Conservation (phyloP, 345 rosid genomes). For the Eucalyptus urophylla region DNA sequence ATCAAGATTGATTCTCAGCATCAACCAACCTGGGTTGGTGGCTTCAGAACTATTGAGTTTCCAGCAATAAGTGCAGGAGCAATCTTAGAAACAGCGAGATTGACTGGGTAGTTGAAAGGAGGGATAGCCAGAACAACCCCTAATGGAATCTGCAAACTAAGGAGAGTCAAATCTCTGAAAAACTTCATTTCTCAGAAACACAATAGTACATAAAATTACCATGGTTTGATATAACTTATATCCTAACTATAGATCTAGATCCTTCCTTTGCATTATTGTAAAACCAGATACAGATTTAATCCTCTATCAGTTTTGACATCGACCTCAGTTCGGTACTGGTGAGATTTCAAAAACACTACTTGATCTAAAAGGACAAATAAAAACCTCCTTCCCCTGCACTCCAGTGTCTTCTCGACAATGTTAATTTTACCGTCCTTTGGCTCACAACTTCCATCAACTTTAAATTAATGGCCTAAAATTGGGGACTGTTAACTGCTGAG, state of each 20-base stretch:
- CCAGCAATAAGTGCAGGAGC: conserved; percentile 94
- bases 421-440: neutral
- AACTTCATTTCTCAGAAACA: neutral
- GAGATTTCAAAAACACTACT: neutral
- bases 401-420: neutral
- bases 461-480: neutral
- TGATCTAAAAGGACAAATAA: neutral
- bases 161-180: neutral
- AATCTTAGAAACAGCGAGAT: conserved; percentile 92
- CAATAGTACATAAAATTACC: neutral
- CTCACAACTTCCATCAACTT: neutral
- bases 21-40: conserved; percentile 84
- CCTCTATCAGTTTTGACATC: neutral
- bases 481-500: neutral
- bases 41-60: conserved; percentile 93
- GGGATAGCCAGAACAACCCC: conserved; percentile 96
- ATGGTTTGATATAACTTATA: neutral
- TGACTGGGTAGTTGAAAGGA: conserved; percentile 97
- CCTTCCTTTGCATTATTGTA: neutral
- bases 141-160: conserved; percentile 50
- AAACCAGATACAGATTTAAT: neutral
- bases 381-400: neutral
- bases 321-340: neutral
- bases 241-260: neutral
- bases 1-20: neutral